A percentile compares a stretch with the other conserved stretches of the same genome.
Evolutionary conservation across 2,329 filamentous ascomycete genomes (phyloP).

Genomic region (Alternaria rosae): DNA sequence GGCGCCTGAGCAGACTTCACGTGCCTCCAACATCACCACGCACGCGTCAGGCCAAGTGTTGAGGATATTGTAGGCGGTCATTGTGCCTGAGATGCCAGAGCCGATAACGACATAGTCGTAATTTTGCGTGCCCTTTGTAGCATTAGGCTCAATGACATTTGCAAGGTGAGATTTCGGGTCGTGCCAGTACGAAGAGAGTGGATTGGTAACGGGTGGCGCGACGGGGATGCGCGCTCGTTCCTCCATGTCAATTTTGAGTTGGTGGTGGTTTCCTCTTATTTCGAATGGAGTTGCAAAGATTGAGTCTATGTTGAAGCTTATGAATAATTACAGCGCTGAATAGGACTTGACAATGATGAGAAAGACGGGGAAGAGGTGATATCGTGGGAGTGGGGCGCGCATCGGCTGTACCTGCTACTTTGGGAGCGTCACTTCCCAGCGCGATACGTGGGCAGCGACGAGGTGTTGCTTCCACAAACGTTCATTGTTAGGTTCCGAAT

Average conservation of each 20-base stretch:
- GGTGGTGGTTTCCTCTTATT: background rate
- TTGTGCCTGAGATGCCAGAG: slow-evolving; percentile 51
- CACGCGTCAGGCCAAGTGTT: slow-evolving; percentile 13
- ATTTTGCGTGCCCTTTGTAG: slow-evolving; percentile 22
- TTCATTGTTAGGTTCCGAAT: fast-evolving
- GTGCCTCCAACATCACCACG: slow-evolving; percentile 52
- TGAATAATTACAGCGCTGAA: background rate
- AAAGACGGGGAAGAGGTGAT: background rate
- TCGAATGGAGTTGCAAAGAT: background rate
- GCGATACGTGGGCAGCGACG: background rate
- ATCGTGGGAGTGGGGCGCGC: background rate
- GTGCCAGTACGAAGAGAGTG: slow-evolving; percentile 54
- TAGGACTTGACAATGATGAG: background rate
- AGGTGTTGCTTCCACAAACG: background rate
- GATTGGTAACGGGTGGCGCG: slow-evolving; percentile 39
- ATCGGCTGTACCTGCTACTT: slow-evolving; percentile 16
- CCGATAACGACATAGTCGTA: slow-evolving; percentile 51
- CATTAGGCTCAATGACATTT: slow-evolving; percentile 39
- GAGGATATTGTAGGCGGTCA: slow-evolving; percentile 49
- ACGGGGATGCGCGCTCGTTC: slow-evolving; percentile 39
- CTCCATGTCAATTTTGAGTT: slow-evolving; percentile 31
- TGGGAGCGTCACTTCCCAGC: background rate
- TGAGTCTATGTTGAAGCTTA: fast-evolving
- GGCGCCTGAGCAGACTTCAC: slow-evolving; percentile 49
- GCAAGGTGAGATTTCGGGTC: slow-evolving; percentile 48